Base-by-base conservation (phyloP, 2,329 filamentous ascomycete species). In the Aureobasidium subglaciale region DNA sequence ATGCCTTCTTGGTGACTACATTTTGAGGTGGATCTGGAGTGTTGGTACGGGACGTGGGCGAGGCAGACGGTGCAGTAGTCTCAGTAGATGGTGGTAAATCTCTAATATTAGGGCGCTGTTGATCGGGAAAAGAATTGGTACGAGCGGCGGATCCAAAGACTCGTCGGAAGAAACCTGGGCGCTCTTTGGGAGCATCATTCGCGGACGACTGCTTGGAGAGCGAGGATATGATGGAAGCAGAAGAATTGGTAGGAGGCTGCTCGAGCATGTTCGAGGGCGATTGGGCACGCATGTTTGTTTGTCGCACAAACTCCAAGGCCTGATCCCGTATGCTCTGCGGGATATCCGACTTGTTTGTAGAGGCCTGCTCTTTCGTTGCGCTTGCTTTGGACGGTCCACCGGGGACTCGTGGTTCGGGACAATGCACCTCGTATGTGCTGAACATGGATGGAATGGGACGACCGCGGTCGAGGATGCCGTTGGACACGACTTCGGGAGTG, bases 131-230 rank as follows among this genome's bases (percentile, higher is more conserved):
- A 73, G 59, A 71, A 70, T 59, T 68, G 69, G 59, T 67, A 69
- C 38, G 75, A 73, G 38, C 79, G 78, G 87, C 83, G 9, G 85
- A 87, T 35, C 87, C 88, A 74, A 97, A 97, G 35, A 97, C 88
- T 60, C 92, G 84, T 63, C 90, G 84, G 75, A 97, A 97, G 75
- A 99, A 97, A 18, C 93, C 91, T 8, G 82, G 88, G 56, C 84
- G 83, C 65, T 89, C 85, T 67, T 38, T 45, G 13, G 48, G 30
- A 40, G 40, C 22, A 22, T 54, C 49, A 4, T 34, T 16, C 8
- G 43, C 46, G 11, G 55, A 42, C 3, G 42, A 43, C 25, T 56
- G 54, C 46, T 53, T 53, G 37, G 40, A 38, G 15, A 49, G 43
- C 46, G 40, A 41, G 59, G 76, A 71, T 58, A 79, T 76, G 55